Percentiles rank a stretch among this genome's conserved stretches.
These are phyloP conservation scores for Pochonia chlamydosporia DNA, from an alignment of 2,329 filamentous ascomycete species.

Conservation along the genomic window DNA sequence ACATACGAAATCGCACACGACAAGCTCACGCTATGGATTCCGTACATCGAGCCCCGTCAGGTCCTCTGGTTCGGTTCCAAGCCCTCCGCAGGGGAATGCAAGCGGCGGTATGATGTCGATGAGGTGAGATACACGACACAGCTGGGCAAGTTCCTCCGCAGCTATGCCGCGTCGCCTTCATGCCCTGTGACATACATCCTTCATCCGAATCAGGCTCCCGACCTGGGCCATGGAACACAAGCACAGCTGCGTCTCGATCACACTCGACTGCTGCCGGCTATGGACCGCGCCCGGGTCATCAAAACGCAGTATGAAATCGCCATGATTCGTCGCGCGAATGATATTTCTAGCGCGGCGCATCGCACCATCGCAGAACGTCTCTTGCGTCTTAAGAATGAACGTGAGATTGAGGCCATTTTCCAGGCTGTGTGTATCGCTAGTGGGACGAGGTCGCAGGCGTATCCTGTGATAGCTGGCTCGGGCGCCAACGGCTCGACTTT, in stretches of 20 bases:
- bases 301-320: conserved; percentile 85
- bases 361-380: conserved; percentile 62
- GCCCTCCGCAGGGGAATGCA: conserved; percentile 55
- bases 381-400: conserved; percentile 63
- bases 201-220: conserved; percentile 36
- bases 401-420: conserved; percentile 77
- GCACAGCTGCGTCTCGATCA: conserved; percentile 38
- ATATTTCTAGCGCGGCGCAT: conserved; percentile 73
- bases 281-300: conserved; percentile 73
- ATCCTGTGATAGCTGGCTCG: conserved; percentile 81
- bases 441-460: conserved; percentile 74
- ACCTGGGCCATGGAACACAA: conserved; percentile 11
- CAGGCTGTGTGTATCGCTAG: conserved; percentile 63
- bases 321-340: conserved; percentile 75
- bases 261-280: conserved; percentile 57
- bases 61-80: conserved; percentile 60
- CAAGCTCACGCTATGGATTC: conserved; percentile 66
- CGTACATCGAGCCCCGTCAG: conserved; percentile 56
- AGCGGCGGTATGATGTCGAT: conserved; percentile 62
- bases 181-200: conserved; percentile 40
- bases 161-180: conserved; percentile 27
- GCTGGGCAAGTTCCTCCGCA: conserved; percentile 40
- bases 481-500: conserved; percentile 78
- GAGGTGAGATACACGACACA: conserved; percentile 57
- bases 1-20: conserved; percentile 56